These are phyloP conservation scores for Endoconidiophora laricicola DNA, from an alignment of 2,329 filamentous ascomycete genomes.

Conservation along the genomic window DNA sequence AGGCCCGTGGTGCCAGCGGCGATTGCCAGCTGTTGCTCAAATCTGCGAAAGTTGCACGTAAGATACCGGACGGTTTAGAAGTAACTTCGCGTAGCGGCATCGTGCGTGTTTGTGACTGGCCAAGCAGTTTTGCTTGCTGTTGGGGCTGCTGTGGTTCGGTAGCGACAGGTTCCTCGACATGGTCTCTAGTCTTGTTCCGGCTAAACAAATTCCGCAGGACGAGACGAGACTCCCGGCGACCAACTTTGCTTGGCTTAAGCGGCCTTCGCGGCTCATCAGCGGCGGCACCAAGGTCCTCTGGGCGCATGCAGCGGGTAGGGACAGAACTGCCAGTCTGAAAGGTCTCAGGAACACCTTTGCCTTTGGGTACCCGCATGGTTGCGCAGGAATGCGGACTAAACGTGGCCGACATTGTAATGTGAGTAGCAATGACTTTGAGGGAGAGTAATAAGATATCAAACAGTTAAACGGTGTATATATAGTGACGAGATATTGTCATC, in stretches of 20 bases:
- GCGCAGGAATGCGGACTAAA: too few relatives aligned
- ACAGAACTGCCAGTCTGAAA: conserved; percentile 6
- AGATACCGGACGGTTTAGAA: conserved; percentile 5
- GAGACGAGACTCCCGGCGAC: conserved; percentile 34
- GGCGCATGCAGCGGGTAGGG: conserved; percentile 11
- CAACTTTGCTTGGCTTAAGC: conserved; percentile 26
- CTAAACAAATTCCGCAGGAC: conserved; percentile 36
- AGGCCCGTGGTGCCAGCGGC: not conserved
- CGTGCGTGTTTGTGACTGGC: not conserved
- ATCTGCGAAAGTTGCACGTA: conserved; percentile 28
- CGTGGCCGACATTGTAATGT: too few relatives aligned
- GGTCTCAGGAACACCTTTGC: not conserved
- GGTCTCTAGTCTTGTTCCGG: conserved; percentile 24
- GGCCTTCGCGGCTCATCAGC: conserved; percentile 23
- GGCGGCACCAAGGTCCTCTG: conserved; percentile 7
- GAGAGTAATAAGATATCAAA: too few relatives aligned
- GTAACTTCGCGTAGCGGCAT: conserved; percentile 1
- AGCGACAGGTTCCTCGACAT: too few relatives aligned
- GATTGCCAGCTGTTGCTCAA: conserved; percentile 24
- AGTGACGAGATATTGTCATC: too few relatives aligned
- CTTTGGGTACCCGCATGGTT: too few relatives aligned
- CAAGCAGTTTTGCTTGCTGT: not conserved
- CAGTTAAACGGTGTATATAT: too few relatives aligned
- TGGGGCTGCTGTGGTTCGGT: not conserved
- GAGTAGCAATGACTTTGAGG: too few relatives aligned